Evolutionary conservation across 108 stramenopile genomes (phyloP), one percentile per base, ranked within the genome.

Genomic region (Cyclotella kingstonii): DNA sequence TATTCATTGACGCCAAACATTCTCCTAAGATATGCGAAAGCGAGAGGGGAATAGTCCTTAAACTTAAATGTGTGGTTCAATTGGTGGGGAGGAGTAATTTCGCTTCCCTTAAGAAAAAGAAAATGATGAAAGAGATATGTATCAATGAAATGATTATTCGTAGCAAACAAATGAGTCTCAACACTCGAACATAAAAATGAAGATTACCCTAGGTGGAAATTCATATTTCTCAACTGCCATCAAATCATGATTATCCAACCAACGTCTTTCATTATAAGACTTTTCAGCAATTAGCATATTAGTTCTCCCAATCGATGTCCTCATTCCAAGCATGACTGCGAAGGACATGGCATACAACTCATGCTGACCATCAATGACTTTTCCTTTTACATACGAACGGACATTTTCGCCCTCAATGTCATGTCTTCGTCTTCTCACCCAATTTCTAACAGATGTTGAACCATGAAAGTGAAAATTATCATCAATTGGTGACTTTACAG

Each of bases 21-120:
- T 27, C 89, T 80, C 31, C 96, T 56, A 14, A 97, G 67, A 45
- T 90, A 89, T 8, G 86, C 87, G 70, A 97, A 97, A 11, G 91
- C 90, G 17, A 86, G 59, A 9, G 93, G 96, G 28, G 90, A 80
- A 48, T 97, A 99, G 47, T 95, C 96, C 62, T 99, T 98, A 89
- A 99, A 98, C 69, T 98, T 97, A 89, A 99, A 99, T n/a, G 96
- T 95, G 73, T 97, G 93, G 10, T 78, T 78, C 39, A 99, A 82
- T 44, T 91, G 78, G 76, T 97, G 97, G 12, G 97, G 93, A 25
- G 97, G 97, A 15, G 96, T 98, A 3, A 69, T 84, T n/a, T 81
- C 59, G 2, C 82, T 76, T 31, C 96, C 96, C 49, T 86, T 19
- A 2, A 35, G 11, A 23, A 1, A 60, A 27, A 34, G 33, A 35